Percentiles rank a stretch among this genome's conserved stretches.
Evolutionary conservation across 164 flowering plant species (phyloP).

Genomic region (Liquidambar formosana): DNA sequence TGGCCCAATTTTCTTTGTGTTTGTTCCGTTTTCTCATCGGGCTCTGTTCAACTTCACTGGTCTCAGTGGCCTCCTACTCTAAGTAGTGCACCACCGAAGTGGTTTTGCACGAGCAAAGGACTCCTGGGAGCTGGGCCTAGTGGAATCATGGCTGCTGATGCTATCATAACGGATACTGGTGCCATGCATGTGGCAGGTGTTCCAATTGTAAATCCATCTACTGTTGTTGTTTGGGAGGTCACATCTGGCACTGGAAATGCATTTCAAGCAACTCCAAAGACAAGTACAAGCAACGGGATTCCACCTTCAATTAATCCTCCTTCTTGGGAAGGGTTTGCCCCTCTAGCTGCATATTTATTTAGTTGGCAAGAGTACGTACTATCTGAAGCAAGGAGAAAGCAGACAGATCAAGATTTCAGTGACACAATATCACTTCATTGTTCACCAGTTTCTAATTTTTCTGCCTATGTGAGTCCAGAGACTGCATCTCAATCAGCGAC

Average conservation of each 20-base stretch:
- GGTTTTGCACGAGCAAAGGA: constrained; percentile 96
- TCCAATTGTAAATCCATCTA: constrained; percentile 98
- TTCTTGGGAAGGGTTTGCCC: constrained; percentile 87
- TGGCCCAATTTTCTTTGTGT: constrained; percentile 99
- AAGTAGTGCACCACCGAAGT: constrained; percentile 56
- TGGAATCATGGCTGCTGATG: constrained; percentile 99
- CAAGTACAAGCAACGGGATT: constrained; percentile 55
- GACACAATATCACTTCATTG: constrained; percentile 77
- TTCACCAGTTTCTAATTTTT: constrained; percentile 97
- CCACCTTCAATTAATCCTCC: constrained; percentile 87
- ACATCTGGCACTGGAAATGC: constrained; percentile 93
- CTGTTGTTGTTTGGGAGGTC: constrained; percentile 99
- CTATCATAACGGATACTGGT: constrained; percentile 90
- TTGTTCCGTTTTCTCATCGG: constrained; percentile 98
- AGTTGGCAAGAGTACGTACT: constrained; percentile 89
- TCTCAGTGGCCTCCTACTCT: constrained; percentile 87
- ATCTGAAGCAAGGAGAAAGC: constrained; percentile 64
- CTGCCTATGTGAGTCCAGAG: constrained; percentile 98
- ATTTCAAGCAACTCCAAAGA: constrained; percentile 75
- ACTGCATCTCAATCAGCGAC: constrained; percentile 93
- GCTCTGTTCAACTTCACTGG: constrained; percentile 98
- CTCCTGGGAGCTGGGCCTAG: constrained; percentile 99
- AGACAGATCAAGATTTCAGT: constrained; percentile 46
- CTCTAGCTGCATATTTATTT: constrained; percentile 91
- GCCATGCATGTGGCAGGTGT: constrained; percentile 99